Evolutionary conservation across 176 grass and related monocot species (phyloP).

Genomic region (Hordeum vulgare): MorexV3_pseudomolecules_assembly NC_058524.1:569523100-569523599

Average conservation of each 20-base stretch:
- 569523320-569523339: too few relatives aligned
- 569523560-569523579: neutral
- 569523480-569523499: neutral
- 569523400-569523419: neutral
- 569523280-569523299: neutral
- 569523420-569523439: neutral
- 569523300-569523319: neutral
- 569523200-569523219: too few relatives aligned
- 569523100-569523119: neutral
- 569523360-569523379: neutral
- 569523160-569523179: neutral
- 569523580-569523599: too few relatives aligned
- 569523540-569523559: neutral
- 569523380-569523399: neutral
- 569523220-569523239: too few relatives aligned
- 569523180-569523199: too few relatives aligned
- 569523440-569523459: neutral
- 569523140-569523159: neutral
- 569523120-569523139: neutral
- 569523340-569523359: too few relatives aligned
- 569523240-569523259: too few relatives aligned
- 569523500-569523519: neutral
- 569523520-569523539: neutral
- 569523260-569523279: neutral
- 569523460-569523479: neutral